Evolutionary conservation across 805 yeast species (phyloP).

Genomic region (Lipomyces sp.): DNA sequence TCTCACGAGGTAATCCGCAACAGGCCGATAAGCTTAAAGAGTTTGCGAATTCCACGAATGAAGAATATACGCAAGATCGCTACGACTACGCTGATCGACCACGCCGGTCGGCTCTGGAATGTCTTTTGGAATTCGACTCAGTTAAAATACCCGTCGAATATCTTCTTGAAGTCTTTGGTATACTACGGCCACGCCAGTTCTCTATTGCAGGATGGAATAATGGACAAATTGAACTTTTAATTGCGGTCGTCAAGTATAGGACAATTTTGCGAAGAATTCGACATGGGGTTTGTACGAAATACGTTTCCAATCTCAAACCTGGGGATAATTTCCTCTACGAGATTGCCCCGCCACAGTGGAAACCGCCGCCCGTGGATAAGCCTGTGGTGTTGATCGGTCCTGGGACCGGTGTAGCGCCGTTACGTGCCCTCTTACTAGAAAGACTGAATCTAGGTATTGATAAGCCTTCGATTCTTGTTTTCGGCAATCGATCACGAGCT

Average conservation of each 20-base stretch:
- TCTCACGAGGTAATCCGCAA: slow-evolving; percentile 66
- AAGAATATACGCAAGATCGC: slow-evolving; percentile 65
- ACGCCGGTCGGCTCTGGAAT: slow-evolving; percentile 82
- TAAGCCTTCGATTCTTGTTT: slow-evolving; percentile 59
- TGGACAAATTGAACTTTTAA: slow-evolving; percentile 62
- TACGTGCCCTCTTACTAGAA: slow-evolving; percentile 65
- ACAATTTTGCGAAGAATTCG: slow-evolving; percentile 79
- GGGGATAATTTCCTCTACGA: slow-evolving; percentile 61
- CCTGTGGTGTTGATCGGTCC: slow-evolving; percentile 82
- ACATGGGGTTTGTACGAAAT: slow-evolving; percentile 80
- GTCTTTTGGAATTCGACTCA: slow-evolving; percentile 77
- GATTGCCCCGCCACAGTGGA: slow-evolving; percentile 46
- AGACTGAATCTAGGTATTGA: slow-evolving; percentile 28
- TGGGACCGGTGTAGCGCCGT: slow-evolving; percentile 97
- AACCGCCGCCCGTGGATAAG: slow-evolving; percentile 49
- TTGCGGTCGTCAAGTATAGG: slow-evolving; percentile 84
- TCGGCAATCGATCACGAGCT: slow-evolving; percentile 70
- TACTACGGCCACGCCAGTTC: slow-evolving; percentile 77
- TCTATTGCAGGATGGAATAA: slow-evolving; percentile 68
- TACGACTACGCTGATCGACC: slow-evolving; percentile 94
- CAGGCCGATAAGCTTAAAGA: slow-evolving; percentile 79
- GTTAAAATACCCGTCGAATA: slow-evolving; percentile 76
- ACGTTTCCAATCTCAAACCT: slow-evolving; percentile 58
- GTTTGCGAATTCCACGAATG: slow-evolving; percentile 68
- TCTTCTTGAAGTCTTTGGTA: slow-evolving; percentile 76